Conservation (phyloP, 441 rosid species). For the Euphorbia corollata region DNA sequence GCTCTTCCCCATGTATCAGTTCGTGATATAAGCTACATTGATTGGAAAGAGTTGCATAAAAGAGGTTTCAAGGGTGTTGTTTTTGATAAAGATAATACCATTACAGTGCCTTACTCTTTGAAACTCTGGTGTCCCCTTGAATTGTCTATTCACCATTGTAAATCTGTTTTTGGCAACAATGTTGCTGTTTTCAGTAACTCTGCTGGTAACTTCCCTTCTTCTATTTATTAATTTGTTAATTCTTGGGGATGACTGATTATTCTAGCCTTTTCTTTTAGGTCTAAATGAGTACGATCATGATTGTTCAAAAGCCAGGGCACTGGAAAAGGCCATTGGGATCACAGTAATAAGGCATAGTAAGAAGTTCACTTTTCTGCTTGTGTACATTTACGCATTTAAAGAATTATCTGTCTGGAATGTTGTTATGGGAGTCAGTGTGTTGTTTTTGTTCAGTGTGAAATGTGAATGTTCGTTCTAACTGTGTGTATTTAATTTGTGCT, state of each 20-base stretch:
- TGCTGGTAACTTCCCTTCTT: slow-evolving; percentile 45
- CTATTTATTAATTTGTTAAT: slow-evolving; percentile 2
- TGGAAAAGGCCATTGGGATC: slow-evolving; percentile 79
- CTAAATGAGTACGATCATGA: slow-evolving; percentile 80
- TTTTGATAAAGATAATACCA: slow-evolving; percentile 90
- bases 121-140: slow-evolving; percentile 57
- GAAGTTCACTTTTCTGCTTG: slow-evolving; percentile 19
- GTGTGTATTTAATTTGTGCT: neutral
- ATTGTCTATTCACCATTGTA: slow-evolving; percentile 64
- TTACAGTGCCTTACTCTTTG: slow-evolving; percentile 81
- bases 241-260: slow-evolving; percentile 7
- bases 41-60: slow-evolving; percentile 70
- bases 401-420: neutral
- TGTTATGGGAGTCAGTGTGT: neutral
- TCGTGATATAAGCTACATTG: slow-evolving; percentile 61
- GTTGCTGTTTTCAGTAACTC: slow-evolving; percentile 89
- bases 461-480: neutral
- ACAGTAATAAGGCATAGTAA: slow-evolving; percentile 85
- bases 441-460: slow-evolving; percentile 11
- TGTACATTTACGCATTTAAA: neutral
- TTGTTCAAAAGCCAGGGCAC: slow-evolving; percentile 70
- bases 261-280: slow-evolving; percentile 35
- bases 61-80: slow-evolving; percentile 89
- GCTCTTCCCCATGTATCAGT: slow-evolving; percentile 71
- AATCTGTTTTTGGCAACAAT: slow-evolving; percentile 70